Base-by-base conservation (phyloP, 2,329 filamentous ascomycete species). In the Sporothrix mexicana region DNA sequence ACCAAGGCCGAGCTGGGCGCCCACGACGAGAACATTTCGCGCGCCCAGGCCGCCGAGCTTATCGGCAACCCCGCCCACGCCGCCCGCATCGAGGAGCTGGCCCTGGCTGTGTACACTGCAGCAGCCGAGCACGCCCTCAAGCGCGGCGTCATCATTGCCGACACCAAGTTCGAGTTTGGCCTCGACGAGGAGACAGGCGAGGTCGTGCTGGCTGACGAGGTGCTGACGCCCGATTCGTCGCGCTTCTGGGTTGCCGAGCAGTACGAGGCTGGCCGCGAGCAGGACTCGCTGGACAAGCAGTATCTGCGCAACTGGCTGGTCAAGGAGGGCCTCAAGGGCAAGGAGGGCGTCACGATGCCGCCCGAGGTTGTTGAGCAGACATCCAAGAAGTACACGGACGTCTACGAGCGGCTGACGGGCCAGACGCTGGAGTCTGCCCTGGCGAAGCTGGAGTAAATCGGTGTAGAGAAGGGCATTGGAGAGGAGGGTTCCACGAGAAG, bases 241-340 rank as follows among this genome's bases (percentile, higher is more conserved):
- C 88, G 95, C 17, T 97, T 97, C 86, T 98, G 95, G 95, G 90
- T 91, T 0, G 88, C 87, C 75, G 90, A 90, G 59, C 86, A 86
- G 62, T 97, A 95, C 79, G 87, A 90, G 79, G 82, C 92, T 20
- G 94, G 95, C 1, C 86, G 86, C 74, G 87, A 92, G 72, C 94
- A 97, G 84, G 87, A 91, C 71, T 96, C 93, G 82, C 96, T 95
- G 77, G 95, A 98, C 80, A 98, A 98, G 86, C 92, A 95, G 83
- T 91, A 87, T 78, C 81, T 97, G 76, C 86, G 95, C 49, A 91
- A 98, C 82, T 98, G 94, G 93, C 81, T 98, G 78, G 91, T 90
- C 2, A 82, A 80, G 66, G 85, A 92, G 73, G 92, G 92, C 0
- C 81, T 97, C 73, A 94, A 94, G 84, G 92, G 91, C 0, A 92